These are phyloP conservation scores for Heliamphora pulchella DNA, from an alignment of 179 eudicot species.

Conservation along the genomic window DNA sequence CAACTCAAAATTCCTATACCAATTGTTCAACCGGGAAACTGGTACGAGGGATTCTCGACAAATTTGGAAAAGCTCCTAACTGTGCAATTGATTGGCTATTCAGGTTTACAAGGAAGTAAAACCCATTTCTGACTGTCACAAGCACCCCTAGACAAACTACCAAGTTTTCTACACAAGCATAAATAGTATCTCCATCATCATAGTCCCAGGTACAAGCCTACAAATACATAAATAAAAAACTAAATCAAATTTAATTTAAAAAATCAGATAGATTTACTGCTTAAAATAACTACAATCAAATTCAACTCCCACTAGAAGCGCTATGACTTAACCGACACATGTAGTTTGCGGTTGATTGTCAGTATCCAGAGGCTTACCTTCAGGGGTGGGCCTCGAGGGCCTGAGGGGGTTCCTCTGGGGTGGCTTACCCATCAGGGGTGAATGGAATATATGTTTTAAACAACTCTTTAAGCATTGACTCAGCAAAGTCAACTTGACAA, in stretches of 20 bases:
- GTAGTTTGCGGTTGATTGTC: too few species aligned
- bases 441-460: neutral
- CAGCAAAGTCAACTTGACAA: neutral
- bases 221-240: neutral
- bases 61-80: constrained; percentile 10
- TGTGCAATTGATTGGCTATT: constrained; percentile 7
- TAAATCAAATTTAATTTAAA: neutral
- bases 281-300: neutral
- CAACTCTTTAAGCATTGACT: neutral
- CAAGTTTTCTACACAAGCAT: constrained; percentile 13
- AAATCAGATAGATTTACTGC: neutral
- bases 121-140: neutral
- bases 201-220: neutral
- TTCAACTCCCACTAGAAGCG: too few species aligned
- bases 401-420: too few species aligned
- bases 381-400: too few species aligned
- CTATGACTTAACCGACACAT: too few species aligned
- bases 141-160: constrained; percentile 9
- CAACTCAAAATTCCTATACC: constrained; percentile 15
- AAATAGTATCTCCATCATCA: neutral
- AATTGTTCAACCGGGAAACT: constrained; percentile 12
- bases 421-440: neutral
- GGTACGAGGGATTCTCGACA: constrained; percentile 3
- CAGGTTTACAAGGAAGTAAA: constrained; percentile 11
- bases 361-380: too few species aligned